Conservation (phyloP, 352 stramenopile species). For the Phytophthora idaei region DNA sequence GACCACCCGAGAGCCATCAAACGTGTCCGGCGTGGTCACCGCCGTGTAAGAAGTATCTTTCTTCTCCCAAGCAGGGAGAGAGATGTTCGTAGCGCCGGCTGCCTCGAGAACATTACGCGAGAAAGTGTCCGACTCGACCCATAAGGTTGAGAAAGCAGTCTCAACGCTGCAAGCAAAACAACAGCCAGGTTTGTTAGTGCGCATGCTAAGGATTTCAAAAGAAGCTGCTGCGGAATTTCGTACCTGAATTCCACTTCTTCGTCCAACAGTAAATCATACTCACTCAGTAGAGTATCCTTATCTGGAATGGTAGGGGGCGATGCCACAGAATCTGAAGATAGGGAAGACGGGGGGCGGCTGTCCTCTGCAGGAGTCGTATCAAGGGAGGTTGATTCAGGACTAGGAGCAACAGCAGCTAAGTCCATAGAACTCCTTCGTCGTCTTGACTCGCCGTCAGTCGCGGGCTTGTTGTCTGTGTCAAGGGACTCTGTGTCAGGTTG, state of each 20-base stretch:
- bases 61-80: constrained; percentile 57
- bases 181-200: constrained; percentile 2
- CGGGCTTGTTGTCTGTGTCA: background rate
- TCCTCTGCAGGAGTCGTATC: constrained; percentile 14
- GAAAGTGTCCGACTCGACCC: constrained; percentile 66
- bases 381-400: constrained; percentile 13
- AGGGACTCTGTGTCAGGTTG: constrained; percentile 3
- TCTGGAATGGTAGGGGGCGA: constrained; percentile 36
- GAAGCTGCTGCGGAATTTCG: constrained; percentile 3
- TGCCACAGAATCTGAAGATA: constrained; percentile 15
- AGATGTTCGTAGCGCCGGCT: constrained; percentile 64
- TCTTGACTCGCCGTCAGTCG: constrained; percentile 15
- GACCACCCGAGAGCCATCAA: constrained; percentile 61
- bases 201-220: background rate
- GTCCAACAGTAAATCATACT: constrained; percentile 79
- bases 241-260: constrained; percentile 78
- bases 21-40: constrained; percentile 59
- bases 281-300: constrained; percentile 55
- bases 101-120: constrained; percentile 47
- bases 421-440: constrained; percentile 28
- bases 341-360: constrained; percentile 6
- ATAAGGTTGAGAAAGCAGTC: constrained; percentile 62
- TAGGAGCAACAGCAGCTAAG: constrained; percentile 35
- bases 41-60: constrained; percentile 55
- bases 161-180: constrained; percentile 52